Base-by-base conservation (phyloP, 805 yeast species). In the Hanseniaspora mollemarum region DNA sequence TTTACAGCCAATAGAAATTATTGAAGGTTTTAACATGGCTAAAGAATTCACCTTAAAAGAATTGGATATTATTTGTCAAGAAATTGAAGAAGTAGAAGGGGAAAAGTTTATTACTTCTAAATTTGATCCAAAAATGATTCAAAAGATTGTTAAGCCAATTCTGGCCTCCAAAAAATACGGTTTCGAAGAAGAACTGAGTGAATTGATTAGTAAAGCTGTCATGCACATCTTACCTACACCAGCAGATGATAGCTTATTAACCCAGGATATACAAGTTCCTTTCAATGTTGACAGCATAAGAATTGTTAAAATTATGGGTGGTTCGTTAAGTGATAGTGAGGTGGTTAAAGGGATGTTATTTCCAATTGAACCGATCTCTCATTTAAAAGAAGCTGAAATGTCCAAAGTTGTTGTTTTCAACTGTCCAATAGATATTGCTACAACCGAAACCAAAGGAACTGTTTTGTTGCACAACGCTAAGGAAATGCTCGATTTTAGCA, bases 361-460 rank as follows among this genome's bases (percentile, higher is more conserved):
- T 75, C 94, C 94, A 58, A 78, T 94, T 60, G 95, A 87, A 66
- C 96, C 97, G n/a, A 97, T 90, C 66, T 94, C 96, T 15, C 80
- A 78, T 57, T 68, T 88, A 45, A 87, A 86, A 63, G 75, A 80
- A 55, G 64, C 60, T 9, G 60, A 66, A 42, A 78, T 74, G 58
- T 78, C 94, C 16, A 87, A 86, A 65, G 97, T 92, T 42, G 98
- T 85, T 9, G 88, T 87, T 2, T 92, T 74, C 71, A 87, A 95
- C 8, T 82, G 95, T 66, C 96, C 97, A 25, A 78, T 92, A 51
- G 98, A 92, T 68, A 86, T 86, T 54, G 82, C 96, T 13, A 82
- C 87, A 54, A 88, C 98, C n/a, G 98, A 92, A 70, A 90, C 97
- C 21, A 90, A 90, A 70, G 97, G 98, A 46, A 92, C 98, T 15